Conservation (phyloP, 2,329 filamentous ascomycete genomes). For the Venturia asperata region DNA sequence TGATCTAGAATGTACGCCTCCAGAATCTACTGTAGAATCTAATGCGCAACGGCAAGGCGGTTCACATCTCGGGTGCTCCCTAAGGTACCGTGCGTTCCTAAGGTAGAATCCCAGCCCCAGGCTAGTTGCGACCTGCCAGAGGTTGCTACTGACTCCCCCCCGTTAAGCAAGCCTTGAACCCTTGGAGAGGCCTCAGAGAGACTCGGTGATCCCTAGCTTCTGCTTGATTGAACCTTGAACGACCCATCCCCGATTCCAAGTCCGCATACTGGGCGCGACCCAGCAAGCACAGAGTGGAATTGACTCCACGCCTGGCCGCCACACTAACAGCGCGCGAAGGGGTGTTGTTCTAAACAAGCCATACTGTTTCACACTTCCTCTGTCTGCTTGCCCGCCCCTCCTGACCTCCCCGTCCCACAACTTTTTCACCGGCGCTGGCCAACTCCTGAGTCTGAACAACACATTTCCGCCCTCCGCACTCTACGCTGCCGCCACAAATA, state of each 20-base stretch:
- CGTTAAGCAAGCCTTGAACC: not conserved
- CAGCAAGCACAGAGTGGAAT: not conserved
- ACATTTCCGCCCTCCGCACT: not conserved
- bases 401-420: not conserved
- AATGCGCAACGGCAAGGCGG: not conserved
- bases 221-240: not conserved
- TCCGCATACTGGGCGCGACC: not conserved
- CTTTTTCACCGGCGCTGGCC: not conserved
- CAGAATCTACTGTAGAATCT: too few species aligned
- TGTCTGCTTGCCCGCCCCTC: not conserved
- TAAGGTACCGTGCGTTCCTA: not conserved
- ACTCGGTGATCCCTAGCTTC: not conserved
- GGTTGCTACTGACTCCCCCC: not conserved
- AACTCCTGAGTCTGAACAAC: not conserved
- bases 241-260: not conserved
- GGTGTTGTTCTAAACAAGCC: conserved; percentile 7
- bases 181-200: not conserved
- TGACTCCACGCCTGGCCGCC: not conserved
- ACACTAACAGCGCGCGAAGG: not conserved
- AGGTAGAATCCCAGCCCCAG: not conserved
- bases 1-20: too few species aligned
- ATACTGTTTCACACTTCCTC: not conserved
- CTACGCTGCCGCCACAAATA: conserved; percentile 5
- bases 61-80: not conserved
- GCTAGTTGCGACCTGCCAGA: not conserved